Percentiles rank a stretch among this genome's conserved stretches.
Evolutionary conservation across 306 rosid genomes (phyloP).

Genomic region (Cicer yamashitae): DNA sequence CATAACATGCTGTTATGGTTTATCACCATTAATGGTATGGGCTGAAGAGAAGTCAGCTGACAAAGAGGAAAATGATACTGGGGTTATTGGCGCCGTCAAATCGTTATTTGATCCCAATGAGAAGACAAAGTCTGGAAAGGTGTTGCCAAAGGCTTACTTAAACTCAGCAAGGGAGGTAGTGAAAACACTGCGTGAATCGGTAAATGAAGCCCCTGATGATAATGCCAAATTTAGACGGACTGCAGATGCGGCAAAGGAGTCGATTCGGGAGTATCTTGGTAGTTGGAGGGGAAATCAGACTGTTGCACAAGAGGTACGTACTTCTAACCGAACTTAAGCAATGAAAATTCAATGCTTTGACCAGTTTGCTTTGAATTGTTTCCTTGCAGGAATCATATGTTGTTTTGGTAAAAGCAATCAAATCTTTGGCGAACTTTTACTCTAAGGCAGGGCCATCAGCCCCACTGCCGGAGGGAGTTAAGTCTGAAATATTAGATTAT

Average conservation of each 20-base stretch:
- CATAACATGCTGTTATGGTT: conserved; percentile 52
- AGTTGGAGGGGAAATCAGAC: conserved; percentile 79
- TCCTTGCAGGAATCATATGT: conserved; percentile 78
- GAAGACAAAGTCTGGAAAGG: conserved; percentile 75
- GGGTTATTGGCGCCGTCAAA: conserved; percentile 67
- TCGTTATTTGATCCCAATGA: conserved; percentile 77
- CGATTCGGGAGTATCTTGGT: conserved; percentile 81
- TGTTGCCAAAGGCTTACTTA: conserved; percentile 85
- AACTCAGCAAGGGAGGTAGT: conserved; percentile 82
- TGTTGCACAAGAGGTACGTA: conserved; percentile 72
- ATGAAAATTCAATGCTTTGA: conserved; percentile 25
- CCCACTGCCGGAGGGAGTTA: conserved; percentile 66
- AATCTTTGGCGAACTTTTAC: conserved; percentile 83
- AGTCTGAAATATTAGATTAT: conserved; percentile 74
- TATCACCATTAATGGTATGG: conserved; percentile 49
- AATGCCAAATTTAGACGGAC: conserved; percentile 77
- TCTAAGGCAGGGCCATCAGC: conserved; percentile 94
- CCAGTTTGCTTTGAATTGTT: conserved; percentile 33
- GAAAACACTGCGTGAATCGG: conserved; percentile 80
- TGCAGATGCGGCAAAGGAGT: conserved; percentile 96
- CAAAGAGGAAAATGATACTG: conserved; percentile 59
- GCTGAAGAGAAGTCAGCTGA: conserved; percentile 62
- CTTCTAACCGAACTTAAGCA: conserved; percentile 24
- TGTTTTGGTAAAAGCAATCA: conserved; percentile 76
- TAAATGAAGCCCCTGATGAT: conserved; percentile 68